These are phyloP conservation scores for Drechslera avenae DNA, from an alignment of 2,329 filamentous ascomycete species.

Conservation along the genomic window DNA sequence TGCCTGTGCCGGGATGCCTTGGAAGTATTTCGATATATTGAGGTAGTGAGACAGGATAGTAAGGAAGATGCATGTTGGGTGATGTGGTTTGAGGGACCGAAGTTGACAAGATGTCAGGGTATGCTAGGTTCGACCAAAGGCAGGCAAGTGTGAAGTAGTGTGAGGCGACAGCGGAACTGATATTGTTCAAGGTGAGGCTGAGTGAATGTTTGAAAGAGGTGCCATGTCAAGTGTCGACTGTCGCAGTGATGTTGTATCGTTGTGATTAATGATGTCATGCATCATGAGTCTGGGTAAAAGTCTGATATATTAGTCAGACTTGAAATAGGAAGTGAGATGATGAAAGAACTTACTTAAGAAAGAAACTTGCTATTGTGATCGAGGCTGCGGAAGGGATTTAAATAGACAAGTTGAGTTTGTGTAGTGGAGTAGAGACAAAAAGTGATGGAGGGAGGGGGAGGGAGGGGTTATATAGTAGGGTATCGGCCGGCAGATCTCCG, in stretches of 20 bases:
- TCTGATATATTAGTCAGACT: background rate
- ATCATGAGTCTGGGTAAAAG: conserved; percentile 3
- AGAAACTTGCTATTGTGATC: too few relatives aligned
- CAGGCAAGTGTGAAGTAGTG: background rate
- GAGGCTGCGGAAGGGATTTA: too few relatives aligned
- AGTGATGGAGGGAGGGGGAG: too few relatives aligned
- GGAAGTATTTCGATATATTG: background rate
- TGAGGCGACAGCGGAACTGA: background rate
- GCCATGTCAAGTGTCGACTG: background rate
- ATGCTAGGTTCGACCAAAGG: too few relatives aligned
- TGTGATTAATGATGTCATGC: conserved; percentile 3
- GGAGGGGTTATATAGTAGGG: too few relatives aligned
- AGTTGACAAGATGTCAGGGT: background rate
- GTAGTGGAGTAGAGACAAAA: too few relatives aligned
- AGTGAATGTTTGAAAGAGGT: background rate
- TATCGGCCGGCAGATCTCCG: too few relatives aligned
- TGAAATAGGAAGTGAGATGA: too few relatives aligned
- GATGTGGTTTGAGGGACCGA: background rate
- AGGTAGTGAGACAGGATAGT: background rate
- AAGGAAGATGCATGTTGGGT: background rate
- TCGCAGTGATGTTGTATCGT: background rate
- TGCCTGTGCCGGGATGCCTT: conserved; percentile 2
- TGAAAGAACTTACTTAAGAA: too few relatives aligned
- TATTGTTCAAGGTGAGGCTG: background rate
- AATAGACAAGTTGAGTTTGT: too few relatives aligned